Percentiles rank a stretch among this genome's conserved stretches.
These are phyloP conservation scores for Arabidopsis lyrata DNA, from an alignment of 441 rosid genomes.

Conservation along the genomic window DNA sequence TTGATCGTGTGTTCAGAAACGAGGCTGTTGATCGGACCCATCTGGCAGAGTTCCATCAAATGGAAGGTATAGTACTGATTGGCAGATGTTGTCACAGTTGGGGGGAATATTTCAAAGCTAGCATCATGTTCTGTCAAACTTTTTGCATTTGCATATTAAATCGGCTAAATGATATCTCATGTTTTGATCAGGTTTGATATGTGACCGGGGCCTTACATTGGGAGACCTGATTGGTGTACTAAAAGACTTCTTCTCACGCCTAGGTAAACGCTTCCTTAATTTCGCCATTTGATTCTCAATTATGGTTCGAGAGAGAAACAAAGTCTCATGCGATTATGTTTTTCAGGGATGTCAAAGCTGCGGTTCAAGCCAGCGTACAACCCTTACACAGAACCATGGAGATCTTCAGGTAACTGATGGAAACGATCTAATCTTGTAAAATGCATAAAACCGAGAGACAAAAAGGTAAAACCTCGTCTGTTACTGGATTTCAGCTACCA, in stretches of 20 bases:
- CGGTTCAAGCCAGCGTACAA: background rate
- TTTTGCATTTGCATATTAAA: too few species aligned
- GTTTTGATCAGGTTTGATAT: background rate
- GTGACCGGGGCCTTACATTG: background rate
- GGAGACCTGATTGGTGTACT: background rate
- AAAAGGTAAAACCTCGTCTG: background rate
- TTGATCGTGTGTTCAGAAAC: background rate
- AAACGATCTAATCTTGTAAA: too few species aligned
- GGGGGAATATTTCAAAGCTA: background rate
- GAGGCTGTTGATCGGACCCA: background rate
- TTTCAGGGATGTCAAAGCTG: background rate
- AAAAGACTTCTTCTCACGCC: background rate
- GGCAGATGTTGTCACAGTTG: background rate
- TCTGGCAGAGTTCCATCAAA: background rate
- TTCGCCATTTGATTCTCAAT: too few species aligned
- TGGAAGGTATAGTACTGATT: background rate
- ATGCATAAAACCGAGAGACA: too few species aligned
- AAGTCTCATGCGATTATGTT: too few species aligned
- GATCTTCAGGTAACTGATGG: background rate
- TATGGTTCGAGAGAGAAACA: too few species aligned
- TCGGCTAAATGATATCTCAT: background rate
- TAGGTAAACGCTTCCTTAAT: background rate
- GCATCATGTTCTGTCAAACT: too few species aligned
- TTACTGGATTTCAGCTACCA: background rate
- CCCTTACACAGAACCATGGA: conserved; percentile 1